Evolutionary conservation across 306 rosid species (phyloP), one percentile per base, ranked within the genome.

Genomic region (Corylus avellana): DNA sequence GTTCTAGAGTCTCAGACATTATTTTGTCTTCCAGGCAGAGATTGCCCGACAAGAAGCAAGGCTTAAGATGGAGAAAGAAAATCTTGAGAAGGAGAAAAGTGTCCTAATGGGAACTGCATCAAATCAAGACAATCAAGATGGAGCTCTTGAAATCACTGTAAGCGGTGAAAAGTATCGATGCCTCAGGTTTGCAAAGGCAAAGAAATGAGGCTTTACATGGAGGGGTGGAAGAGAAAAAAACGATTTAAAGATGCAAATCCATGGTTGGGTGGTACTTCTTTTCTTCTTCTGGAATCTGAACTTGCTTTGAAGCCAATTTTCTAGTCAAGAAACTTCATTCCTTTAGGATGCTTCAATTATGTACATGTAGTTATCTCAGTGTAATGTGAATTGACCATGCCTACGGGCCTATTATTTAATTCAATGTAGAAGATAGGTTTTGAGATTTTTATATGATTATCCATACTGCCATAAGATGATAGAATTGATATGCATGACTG

Each of bases 91-190:
- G 77, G 99, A 95, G 86, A 95, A 93, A 78, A 95, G 99, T 68
- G 94, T 95, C 72, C 86, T 93, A 29, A 93, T 93, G 98, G 99
- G 99, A 78, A 91, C 99, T 58, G 99, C 99, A 7, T 95, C 98
- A 53, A 93, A 84, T 87, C 99, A 90, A 84, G 99, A 95, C 78
- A 95, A 89, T 75, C 99, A 90, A 83, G 97, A 95, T 58, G 99
- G 96, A 73, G 98, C 97, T 58, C 97, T 95, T 74, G 99, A 95
- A 87, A 95, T 95, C 74, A 95, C 98, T 63, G 99, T 95, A n/a
- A 93, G 98, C 6, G 99, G 98, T 35, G 98, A 95, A 83, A 95
- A 95, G 75, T 95, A 95, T 83, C 85, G 98, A 54, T 95, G 98
- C 78, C 94, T 95, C 51, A 89, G 99, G 92, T 95, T 95, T 80